Conservation (phyloP, 192 early-diverging fungal species). For the Chytriomyces hyalinus region DNA sequence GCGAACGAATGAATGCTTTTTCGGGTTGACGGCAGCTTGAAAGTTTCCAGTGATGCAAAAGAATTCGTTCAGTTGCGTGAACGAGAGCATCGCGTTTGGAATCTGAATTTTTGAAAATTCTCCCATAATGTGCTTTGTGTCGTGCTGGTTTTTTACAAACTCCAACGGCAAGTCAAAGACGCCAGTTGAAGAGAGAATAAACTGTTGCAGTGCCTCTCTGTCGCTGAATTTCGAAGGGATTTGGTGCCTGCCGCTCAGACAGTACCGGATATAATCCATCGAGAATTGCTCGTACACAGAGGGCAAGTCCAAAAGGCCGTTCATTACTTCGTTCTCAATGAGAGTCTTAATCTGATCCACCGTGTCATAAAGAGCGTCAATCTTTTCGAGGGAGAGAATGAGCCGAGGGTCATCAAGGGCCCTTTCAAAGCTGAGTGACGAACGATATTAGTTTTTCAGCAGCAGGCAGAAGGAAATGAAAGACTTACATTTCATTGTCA, state of each 20-base stretch:
- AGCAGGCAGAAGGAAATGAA: constrained; percentile 20
- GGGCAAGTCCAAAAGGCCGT: constrained; percentile 63
- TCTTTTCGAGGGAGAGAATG: constrained; percentile 51
- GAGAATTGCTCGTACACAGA: neutral
- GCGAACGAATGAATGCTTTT: neutral
- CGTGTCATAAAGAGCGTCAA: constrained; percentile 64
- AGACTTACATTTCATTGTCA: constrained; percentile 22
- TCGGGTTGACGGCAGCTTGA: neutral
- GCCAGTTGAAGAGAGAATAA: neutral
- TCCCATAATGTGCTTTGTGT: neutral
- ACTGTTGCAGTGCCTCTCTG: neutral
- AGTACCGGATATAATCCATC: constrained; percentile 7
- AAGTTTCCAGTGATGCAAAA: constrained; percentile 15
- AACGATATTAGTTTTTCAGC: constrained; percentile 9
- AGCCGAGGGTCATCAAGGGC: constrained; percentile 41
- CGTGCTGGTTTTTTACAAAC: neutral
- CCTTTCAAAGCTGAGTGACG: constrained; percentile 37
- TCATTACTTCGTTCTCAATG: constrained; percentile 79
- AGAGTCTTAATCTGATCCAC: constrained; percentile 62
- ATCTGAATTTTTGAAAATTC: constrained; percentile 29
- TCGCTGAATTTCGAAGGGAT: constrained; percentile 48
- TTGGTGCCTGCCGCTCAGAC: constrained; percentile 4
- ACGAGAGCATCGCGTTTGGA: neutral
- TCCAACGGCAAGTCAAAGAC: constrained; percentile 17
- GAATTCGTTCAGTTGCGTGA: constrained; percentile 12